Percentiles rank a stretch among this genome's conserved stretches.
phyloP scores from a whole-genome alignment of 116 monocot species.

The Zostera marina region DNA sequence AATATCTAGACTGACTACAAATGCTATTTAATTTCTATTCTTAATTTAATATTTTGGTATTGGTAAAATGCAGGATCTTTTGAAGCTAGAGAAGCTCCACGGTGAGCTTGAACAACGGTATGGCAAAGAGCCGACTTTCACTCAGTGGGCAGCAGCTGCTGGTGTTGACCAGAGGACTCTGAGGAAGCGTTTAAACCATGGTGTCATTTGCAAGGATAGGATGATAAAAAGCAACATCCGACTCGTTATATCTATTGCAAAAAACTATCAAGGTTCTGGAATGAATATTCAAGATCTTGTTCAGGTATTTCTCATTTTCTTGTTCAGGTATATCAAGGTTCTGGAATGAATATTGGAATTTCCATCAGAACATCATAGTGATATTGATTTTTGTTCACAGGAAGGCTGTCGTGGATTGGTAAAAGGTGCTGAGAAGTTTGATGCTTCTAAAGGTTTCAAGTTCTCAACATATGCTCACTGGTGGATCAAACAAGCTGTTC shows the following conservation, averaged over 20 bases:
- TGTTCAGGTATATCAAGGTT: background rate
- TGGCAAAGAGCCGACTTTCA: conserved; percentile 57
- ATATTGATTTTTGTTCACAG: conserved; percentile 39
- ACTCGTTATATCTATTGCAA: conserved; percentile 93
- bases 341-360: background rate
- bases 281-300: conserved; percentile 86
- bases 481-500: conserved; percentile 96
- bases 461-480: conserved; percentile 98
- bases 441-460: conserved; percentile 93
- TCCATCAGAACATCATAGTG: conserved; percentile 4
- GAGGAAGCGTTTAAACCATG: conserved; percentile 51
- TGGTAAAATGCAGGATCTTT: conserved; percentile 32
- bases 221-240: conserved; percentile 93
- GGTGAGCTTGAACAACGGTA: conserved; percentile 50
- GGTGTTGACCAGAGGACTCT: conserved; percentile 51
- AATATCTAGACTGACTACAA: background rate
- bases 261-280: conserved; percentile 70
- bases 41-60: too few species aligned
- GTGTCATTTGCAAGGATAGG: conserved; percentile 59
- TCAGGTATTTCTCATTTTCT: conserved; percentile 39
- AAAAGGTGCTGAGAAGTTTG: conserved; percentile 91
- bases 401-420: conserved; percentile 83
- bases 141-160: conserved; percentile 76
- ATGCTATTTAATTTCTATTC: background rate
- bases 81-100: conserved; percentile 57